Base-by-base conservation (phyloP, 192 early-diverging fungal genomes). In the Anaeromyces robustus region DNA sequence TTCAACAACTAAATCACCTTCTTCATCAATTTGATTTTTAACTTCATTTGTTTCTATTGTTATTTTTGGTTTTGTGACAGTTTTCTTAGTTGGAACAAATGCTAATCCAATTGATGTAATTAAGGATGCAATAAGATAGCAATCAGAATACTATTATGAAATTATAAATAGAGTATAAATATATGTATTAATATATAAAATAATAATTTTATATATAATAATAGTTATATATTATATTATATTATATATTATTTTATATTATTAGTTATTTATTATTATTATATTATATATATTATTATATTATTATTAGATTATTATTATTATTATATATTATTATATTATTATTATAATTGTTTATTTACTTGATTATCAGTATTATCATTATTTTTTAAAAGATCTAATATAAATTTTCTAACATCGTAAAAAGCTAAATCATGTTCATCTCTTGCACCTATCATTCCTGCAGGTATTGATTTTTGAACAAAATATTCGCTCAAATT, bases 401-500 rank as follows among this genome's bases (percentile, higher is more conserved):
- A 80, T 32, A 99, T 80, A 30, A 95, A 87, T 14, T 88, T 82
- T 0, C 94, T 89, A 9, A 92, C 89, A 13, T 86, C 86, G 26
- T 85, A 77, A 12, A 93, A 94, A 2, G 92, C 88, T 77, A 90
- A 85, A 29, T 90, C 92, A 79, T 89, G 82, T 13, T 86, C 80
- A 80, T 94, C 89, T 41, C 95, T 32, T 28, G 30, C 32, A 5
- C 78, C 31, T 30, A 79, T 83, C 29, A 84, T 68, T 30, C 80
- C 39, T 26, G 88, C 86, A 7, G 90, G 83, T 3, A 93, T 86
- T 2, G 93, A 91, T 90, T 95, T 95, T 85, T 97, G 93, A 30
- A 97, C 89, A 82, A 93, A 98, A 85, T 99, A 99, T 79, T 98
- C 95, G 31, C 89, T 89, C 29, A 96, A 85, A 79, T 92, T 92